These are phyloP conservation scores for Epichloe glyceriae DNA, from an alignment of 2,329 filamentous ascomycete genomes.

Conservation along the genomic window DNA sequence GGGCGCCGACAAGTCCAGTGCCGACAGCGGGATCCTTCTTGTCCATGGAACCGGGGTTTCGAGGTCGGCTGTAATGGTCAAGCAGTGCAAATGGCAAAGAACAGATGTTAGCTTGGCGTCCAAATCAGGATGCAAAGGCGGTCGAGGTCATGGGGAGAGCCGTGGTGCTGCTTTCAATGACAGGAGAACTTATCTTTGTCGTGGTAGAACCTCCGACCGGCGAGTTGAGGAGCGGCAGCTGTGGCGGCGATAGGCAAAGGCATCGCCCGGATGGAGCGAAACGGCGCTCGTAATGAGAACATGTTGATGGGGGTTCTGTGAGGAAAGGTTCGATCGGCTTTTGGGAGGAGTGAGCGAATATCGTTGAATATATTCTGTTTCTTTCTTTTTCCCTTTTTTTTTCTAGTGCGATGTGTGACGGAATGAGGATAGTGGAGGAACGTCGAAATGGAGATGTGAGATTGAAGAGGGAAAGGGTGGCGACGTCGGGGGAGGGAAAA, in stretches of 20 bases:
- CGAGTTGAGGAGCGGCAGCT: conserved; percentile 15
- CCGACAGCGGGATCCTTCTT: conserved; percentile 76
- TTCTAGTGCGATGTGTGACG: background rate
- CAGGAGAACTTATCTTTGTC: conserved; percentile 25
- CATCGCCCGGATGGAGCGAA: conserved; percentile 8
- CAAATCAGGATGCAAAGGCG: background rate
- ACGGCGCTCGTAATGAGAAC: conserved; percentile 9
- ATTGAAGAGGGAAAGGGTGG: conserved; percentile 2
- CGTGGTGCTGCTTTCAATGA: background rate
- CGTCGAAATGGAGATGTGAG: conserved; percentile 1
- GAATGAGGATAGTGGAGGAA: background rate
- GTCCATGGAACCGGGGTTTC: conserved; percentile 43
- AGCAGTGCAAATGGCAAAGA: conserved; percentile 15
- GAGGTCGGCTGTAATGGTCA: conserved; percentile 38
- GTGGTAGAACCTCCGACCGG: conserved; percentile 31
- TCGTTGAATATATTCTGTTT: background rate
- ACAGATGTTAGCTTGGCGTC: conserved; percentile 5
- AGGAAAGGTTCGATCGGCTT: background rate
- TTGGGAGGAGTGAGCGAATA: background rate
- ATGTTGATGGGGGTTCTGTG: conserved; percentile 1
- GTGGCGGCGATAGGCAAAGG: conserved; percentile 8
- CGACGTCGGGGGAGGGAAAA: background rate
- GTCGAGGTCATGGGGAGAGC: background rate
- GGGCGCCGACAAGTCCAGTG: conserved; percentile 80
- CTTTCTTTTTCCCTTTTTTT: background rate